Evolutionary conservation across 164 flowering plant species (phyloP), one percentile per base, ranked within the genome.

Genomic region (Vitis rotundifolia): DNA sequence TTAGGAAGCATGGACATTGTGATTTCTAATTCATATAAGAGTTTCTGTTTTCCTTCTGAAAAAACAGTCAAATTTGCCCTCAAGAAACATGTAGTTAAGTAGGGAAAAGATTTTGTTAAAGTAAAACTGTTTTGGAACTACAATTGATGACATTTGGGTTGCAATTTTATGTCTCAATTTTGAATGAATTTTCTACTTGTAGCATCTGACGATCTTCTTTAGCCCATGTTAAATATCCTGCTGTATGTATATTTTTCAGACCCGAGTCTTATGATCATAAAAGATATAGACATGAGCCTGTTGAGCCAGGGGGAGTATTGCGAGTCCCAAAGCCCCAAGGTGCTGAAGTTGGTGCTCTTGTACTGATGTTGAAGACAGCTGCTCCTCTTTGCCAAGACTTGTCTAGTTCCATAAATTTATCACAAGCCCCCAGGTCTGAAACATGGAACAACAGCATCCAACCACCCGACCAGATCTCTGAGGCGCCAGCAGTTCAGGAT

Each of bases 331-430:
- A 82, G 74, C 88, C 95, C 22, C 93, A 83, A 73, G 89, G 82
- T 78, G 93, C 92, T 66, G 93, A 92, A 70, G 86, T 92, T 58
- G 96, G 98, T 73, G 86, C 83, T 62, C 91, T 92, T 48, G 88
- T 88, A 8, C 75, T 59, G 11, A 87, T 90, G 91, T 77, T 92
- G 64, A 82, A 80, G 69, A 86, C 79, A 72, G 97, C 98, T 14
- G 84, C 87, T 37, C 96, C 98, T 66, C 89, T 94, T 16, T 81
- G 73, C 44, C 91, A 84, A 71, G 91, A 88, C 66, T 62, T 60
- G 55, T 78, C 84, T 51, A 74, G 63, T 18, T 80, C 88, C 5
- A 56, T 53, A 6, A 73, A 63, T 15, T 28, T 64, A 19, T 52
- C 75, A 15, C 79, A 76, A 73, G 69, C 64, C 67, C 68, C 84